phyloP scores from a whole-genome alignment of 345 rosid species.

The Ailanthus altissimus region DNA sequence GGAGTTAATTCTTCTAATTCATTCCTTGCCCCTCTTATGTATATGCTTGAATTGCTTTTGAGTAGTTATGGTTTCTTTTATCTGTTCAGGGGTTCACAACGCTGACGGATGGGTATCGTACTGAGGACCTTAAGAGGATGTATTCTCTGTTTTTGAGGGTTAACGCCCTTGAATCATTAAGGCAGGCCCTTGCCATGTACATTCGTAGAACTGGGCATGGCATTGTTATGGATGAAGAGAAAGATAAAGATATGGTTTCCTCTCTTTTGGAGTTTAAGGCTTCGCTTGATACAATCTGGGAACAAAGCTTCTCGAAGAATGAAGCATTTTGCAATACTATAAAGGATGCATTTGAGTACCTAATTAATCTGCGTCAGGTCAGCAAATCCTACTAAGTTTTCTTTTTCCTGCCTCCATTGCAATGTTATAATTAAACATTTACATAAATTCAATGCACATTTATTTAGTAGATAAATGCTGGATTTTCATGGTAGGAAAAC shows the following conservation, averaged over 20 bases:
- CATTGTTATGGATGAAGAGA: constrained; percentile 95
- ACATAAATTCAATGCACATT: neutral
- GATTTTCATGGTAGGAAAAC: neutral
- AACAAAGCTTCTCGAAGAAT: constrained; percentile 87
- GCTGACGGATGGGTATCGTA: constrained; percentile 93
- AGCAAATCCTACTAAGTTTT: constrained; percentile 15
- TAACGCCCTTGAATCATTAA: constrained; percentile 76
- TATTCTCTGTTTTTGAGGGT: constrained; percentile 78
- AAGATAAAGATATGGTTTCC: constrained; percentile 95
- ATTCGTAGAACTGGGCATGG: constrained; percentile 83
- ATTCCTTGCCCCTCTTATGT: neutral
- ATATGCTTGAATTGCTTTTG: constrained; percentile 6
- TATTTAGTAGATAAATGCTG: neutral
- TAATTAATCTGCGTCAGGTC: constrained; percentile 97
- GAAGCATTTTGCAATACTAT: constrained; percentile 86
- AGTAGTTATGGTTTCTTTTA: constrained; percentile 19
- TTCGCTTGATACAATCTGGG: constrained; percentile 88
- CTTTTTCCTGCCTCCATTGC: neutral
- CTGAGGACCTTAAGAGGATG: constrained; percentile 87
- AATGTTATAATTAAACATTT: neutral
- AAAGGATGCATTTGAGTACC: constrained; percentile 94
- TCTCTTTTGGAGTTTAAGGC: constrained; percentile 87
- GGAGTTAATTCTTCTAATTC: constrained; percentile 13
- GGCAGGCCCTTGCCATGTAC: constrained; percentile 80
- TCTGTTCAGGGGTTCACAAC: constrained; percentile 74